Percentiles rank a stretch among this genome's conserved stretches.
Evolutionary conservation across 805 yeast species (phyloP).

Genomic region (Hanseniaspora mollemarum): DNA sequence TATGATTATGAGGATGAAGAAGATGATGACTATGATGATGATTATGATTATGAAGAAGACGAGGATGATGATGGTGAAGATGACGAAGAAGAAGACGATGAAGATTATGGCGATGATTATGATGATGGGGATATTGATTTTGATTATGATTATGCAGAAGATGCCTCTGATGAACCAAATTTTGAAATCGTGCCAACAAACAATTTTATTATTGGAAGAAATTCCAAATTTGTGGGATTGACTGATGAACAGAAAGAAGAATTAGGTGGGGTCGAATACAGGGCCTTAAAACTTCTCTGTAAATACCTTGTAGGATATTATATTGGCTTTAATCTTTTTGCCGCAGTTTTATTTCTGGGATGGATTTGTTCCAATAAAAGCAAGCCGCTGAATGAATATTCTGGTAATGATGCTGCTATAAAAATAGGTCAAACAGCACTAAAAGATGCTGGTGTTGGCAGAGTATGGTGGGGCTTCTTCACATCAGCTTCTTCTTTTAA

Average conservation of each 20-base stretch:
- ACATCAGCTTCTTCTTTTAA: constrained; percentile 69
- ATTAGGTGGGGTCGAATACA: constrained; percentile 92
- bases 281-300: constrained; percentile 70
- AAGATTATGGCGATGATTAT: constrained; percentile 18
- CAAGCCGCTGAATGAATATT: neutral
- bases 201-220: constrained; percentile 80
- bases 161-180: constrained; percentile 21
- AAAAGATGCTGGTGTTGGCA: constrained; percentile 48
- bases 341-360: constrained; percentile 43
- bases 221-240: constrained; percentile 77
- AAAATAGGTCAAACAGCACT: constrained; percentile 35
- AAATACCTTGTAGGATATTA: constrained; percentile 56
- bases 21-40: neutral
- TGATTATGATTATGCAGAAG: constrained; percentile 4
- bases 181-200: constrained; percentile 67
- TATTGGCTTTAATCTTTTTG: constrained; percentile 59
- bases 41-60: neutral
- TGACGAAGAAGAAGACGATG: constrained; percentile 17
- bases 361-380: constrained; percentile 40
- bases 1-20: constrained; percentile 17
- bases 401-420: constrained; percentile 17
- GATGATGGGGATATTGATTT: constrained; percentile 16
- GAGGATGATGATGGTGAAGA: constrained; percentile 13
- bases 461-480: constrained; percentile 91
- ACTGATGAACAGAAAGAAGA: constrained; percentile 82